Conservation (phyloP, 2,329 filamentous ascomycete species). For the Phyllosticta citribraziliensis region DNA sequence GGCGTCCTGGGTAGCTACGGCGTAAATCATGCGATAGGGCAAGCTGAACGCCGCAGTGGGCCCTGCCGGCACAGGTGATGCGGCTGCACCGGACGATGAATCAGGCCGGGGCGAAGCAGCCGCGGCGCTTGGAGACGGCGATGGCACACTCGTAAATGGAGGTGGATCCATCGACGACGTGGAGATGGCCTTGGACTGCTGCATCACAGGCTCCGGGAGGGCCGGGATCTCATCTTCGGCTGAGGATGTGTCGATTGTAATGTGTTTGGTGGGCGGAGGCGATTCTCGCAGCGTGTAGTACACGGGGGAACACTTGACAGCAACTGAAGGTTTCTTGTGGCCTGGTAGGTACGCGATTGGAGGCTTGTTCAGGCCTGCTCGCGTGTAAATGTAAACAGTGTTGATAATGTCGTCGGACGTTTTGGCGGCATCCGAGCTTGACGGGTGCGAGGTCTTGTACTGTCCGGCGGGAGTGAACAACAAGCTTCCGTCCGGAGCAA, state of each 20-base stretch:
- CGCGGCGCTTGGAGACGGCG: constrained; percentile 40
- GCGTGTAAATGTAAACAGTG: constrained; percentile 95
- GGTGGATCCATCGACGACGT: constrained; percentile 74
- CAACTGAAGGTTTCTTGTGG: constrained; percentile 96
- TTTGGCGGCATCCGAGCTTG: constrained; percentile 58
- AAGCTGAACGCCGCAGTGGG: constrained; percentile 63
- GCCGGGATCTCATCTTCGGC: constrained; percentile 73
- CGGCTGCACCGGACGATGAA: constrained; percentile 38
- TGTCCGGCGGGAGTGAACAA: constrained; percentile 92
- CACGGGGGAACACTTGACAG: constrained; percentile 85
- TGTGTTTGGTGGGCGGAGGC: constrained; percentile 64
- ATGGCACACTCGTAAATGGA: constrained; percentile 48
- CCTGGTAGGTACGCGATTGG: constrained; percentile 91
- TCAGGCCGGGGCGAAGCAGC: constrained; percentile 47
- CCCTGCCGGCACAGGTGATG: constrained; percentile 42
- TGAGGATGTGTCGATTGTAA: constrained; percentile 90
- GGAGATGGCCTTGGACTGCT: constrained; percentile 47
- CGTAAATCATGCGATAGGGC: constrained; percentile 90
- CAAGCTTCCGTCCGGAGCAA: constrained; percentile 89
- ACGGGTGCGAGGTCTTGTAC: constrained; percentile 70
- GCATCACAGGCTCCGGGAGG: constrained; percentile 69
- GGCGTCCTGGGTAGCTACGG: constrained; percentile 92
- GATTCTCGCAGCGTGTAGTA: constrained; percentile 69
- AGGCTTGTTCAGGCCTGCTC: constrained; percentile 92
- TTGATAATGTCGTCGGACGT: constrained; percentile 80